phyloP scores from a whole-genome alignment of 305 asterid genomes.

The Fraxinus sp. region DNA sequence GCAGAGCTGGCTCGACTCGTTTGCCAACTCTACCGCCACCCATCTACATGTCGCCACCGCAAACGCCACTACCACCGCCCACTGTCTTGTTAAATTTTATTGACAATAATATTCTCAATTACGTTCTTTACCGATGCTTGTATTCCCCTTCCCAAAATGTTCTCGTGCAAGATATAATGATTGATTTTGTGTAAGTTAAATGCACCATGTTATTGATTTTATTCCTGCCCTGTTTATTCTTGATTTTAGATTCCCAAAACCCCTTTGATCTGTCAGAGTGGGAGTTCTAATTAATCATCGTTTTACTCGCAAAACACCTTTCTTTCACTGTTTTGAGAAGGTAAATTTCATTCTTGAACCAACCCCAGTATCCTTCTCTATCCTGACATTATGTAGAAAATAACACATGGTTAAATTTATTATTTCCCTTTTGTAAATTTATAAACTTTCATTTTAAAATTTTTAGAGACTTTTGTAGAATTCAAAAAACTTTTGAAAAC shows the following conservation, averaged over 20 bases:
- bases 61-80: no score
- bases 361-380: neutral
- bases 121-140: neutral
- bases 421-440: no score
- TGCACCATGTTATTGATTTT: neutral
- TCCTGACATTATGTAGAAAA: neutral
- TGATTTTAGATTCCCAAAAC: conserved; percentile 33
- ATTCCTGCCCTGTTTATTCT: neutral
- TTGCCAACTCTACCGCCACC: no score
- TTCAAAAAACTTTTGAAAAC: no score
- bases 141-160: neutral
- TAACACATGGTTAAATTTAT: neutral
- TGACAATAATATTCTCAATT: neutral
- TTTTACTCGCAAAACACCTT: neutral
- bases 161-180: neutral
- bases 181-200: neutral
- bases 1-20: no score
- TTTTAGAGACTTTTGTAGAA: no score
- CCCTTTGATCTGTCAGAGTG: neutral
- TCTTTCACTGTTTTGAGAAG: neutral
- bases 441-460: no score
- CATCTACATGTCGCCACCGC: no score
- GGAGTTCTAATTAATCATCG: neutral
- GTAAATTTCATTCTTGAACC: neutral
- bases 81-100: neutral